Percentiles rank a stretch among this genome's conserved stretches.
Evolutionary conservation across 306 rosid species (phyloP).

Genomic region (Potentilla sterilis): DNA sequence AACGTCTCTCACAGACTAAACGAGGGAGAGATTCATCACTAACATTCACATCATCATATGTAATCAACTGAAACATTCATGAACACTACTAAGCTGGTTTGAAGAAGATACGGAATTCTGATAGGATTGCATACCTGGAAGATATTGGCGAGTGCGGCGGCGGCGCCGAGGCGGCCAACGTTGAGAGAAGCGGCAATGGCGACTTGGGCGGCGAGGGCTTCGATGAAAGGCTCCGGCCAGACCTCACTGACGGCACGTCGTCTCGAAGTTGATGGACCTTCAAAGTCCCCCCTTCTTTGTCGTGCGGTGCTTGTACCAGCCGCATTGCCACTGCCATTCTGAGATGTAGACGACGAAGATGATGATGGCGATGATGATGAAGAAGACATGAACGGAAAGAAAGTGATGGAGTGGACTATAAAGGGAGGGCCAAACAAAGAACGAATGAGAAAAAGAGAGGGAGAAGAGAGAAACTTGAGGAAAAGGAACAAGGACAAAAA

Average conservation of each 20-base stretch:
- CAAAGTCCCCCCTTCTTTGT: conserved; percentile 29
- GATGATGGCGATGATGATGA: conserved; percentile 49
- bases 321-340: conserved; percentile 10
- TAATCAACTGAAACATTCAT: neutral
- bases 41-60: neutral
- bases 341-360: conserved; percentile 34
- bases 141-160: conserved; percentile 59
- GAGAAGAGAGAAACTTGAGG: conserved; percentile 28
- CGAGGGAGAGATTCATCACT: neutral
- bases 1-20: neutral
- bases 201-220: conserved; percentile 62
- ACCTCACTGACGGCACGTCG: conserved; percentile 56
- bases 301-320: conserved; percentile 36
- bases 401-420: conserved; percentile 7
- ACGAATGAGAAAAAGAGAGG: neutral
- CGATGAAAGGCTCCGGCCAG: conserved; percentile 68
- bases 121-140: conserved; percentile 59
- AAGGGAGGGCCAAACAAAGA: conserved; percentile 25
- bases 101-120: neutral
- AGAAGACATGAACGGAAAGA: conserved; percentile 41
- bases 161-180: conserved; percentile 60
- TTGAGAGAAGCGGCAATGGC: conserved; percentile 63
- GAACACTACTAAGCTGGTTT: neutral
- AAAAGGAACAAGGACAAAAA: conserved; percentile 76
- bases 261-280: conserved; percentile 71